Conservation (phyloP, 2,329 filamentous ascomycete genomes). For the Parascedosporium putredinis region DNA sequence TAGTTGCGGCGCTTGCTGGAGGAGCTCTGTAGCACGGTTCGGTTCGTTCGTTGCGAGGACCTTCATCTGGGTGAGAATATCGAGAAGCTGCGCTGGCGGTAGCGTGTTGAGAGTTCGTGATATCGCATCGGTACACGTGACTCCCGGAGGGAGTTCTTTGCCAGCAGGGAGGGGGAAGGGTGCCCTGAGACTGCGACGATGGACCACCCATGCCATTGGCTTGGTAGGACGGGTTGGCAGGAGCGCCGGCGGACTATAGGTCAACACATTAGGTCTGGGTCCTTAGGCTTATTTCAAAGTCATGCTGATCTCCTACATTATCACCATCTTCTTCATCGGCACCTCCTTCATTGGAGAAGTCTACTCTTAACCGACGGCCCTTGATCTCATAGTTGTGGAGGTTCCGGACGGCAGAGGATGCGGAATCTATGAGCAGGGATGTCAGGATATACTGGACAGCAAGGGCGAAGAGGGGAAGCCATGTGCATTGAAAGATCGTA, state of each 20-base stretch:
- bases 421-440: constrained; percentile 44
- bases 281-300: no score
- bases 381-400: constrained; percentile 93
- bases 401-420: constrained; percentile 88
- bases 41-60: constrained; percentile 74
- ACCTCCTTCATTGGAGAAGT: constrained; percentile 89
- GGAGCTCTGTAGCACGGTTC: constrained; percentile 70
- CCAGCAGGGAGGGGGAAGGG: constrained; percentile 78
- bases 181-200: constrained; percentile 21
- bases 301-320: constrained; percentile 10
- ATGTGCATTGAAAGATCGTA: constrained; percentile 22
- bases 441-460: constrained; percentile 7
- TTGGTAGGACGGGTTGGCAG: neutral
- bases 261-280: neutral
- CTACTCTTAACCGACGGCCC: constrained; percentile 86
- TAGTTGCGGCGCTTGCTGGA: constrained; percentile 83
- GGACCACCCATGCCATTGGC: constrained; percentile 7
- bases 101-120: constrained; percentile 81
- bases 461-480: neutral
- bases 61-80: constrained; percentile 93
- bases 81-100: constrained; percentile 78
- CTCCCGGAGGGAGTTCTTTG: constrained; percentile 69
- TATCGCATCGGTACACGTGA: constrained; percentile 83
- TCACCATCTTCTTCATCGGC: constrained; percentile 51
- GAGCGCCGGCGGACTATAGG: neutral